A percentile compares a stretch with the other conserved stretches of the same genome.
These are phyloP conservation scores for Curvularia spicifera DNA, from an alignment of 2,329 filamentous ascomycete species.

Conservation along the genomic window DNA sequence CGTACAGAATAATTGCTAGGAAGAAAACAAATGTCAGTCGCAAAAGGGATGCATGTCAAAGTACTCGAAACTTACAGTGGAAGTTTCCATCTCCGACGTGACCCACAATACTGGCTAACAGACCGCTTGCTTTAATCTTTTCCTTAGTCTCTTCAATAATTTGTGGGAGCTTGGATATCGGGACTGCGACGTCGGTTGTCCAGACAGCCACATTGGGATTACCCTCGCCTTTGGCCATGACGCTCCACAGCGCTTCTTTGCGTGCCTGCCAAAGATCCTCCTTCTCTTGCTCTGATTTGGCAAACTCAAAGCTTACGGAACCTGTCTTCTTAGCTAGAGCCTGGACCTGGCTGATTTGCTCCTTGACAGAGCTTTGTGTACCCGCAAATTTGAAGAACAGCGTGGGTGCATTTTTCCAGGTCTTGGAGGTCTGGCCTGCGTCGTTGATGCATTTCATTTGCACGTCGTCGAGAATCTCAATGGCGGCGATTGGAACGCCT, in stretches of 20 bases:
- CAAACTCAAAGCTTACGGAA: constrained; percentile 73
- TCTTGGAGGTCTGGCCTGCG: constrained; percentile 66
- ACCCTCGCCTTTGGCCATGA: constrained; percentile 68
- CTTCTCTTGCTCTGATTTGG: constrained; percentile 67
- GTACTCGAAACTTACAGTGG: constrained; percentile 59
- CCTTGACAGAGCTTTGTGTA: constrained; percentile 72
- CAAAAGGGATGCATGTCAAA: background rate
- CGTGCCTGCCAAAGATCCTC: constrained; percentile 76
- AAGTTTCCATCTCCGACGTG: constrained; percentile 80
- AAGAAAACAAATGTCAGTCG: constrained; percentile 14
- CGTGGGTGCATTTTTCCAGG: constrained; percentile 73
- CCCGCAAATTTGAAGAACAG: constrained; percentile 79
- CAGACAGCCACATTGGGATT: constrained; percentile 68
- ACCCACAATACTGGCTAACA: constrained; percentile 71
- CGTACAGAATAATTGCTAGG: constrained; percentile 67
- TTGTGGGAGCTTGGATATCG: constrained; percentile 72
- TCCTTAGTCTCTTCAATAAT: constrained; percentile 79
- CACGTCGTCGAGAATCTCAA: constrained; percentile 90
- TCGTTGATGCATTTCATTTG: constrained; percentile 81
- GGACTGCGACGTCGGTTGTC: constrained; percentile 83
- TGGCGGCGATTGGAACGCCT: constrained; percentile 85
- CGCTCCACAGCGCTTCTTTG: constrained; percentile 76
- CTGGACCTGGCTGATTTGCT: constrained; percentile 74
- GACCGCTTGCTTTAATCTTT: constrained; percentile 66
- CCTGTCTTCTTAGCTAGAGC: constrained; percentile 65